Evolutionary conservation across 2,329 filamentous ascomycete genomes (phyloP), one percentile per base, ranked within the genome.

Genomic region (Teratosphaeria gauchensis): DNA sequence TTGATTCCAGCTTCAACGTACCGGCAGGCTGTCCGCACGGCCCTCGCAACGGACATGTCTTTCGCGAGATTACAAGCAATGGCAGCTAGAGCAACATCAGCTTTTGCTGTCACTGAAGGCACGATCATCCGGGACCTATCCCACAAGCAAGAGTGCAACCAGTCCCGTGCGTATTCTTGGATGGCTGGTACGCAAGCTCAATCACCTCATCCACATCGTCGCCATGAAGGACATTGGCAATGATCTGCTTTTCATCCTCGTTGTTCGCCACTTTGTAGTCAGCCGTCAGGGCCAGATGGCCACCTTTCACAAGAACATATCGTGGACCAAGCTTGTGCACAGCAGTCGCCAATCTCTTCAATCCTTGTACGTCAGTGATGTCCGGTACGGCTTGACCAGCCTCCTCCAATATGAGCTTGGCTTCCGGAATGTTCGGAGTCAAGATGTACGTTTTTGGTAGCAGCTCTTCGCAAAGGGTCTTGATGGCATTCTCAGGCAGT

Each of bases 81-180:
- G 2, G 88, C 87, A 61, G 88, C 85, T 85, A 30, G 2, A 12
- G 8, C 9, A 32, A 24, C 7, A 38, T 62, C 38, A 62, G 58
- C 53, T 21, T 33, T 30, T 31, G 56, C 4, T 12, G 28, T 51
- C 16, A 19, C 28, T 31, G 48, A 30, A 21, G 4, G n/a, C 11
- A 21, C 42, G n/a, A 21, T 8, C 42, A 21, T 19, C 48, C 12
- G 21, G 21, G 11, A 14, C 12, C 16, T 9, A 46, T 12, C 38
- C 42, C 73, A 89, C 86, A 96, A 48, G 94, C 94, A 60, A 97
- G 80, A 9, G 91, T 95, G 70, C 94, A 99, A 3, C 94, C 94
- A 0, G 94, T 97, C 0, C 94, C 94, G 68, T 99, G 94, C 0
- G 92, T 97, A 69, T 92, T 92, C 60, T 79, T 86, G 8, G 87